A percentile compares a stretch with the other conserved stretches of the same genome.
These are phyloP conservation scores for Fusarium camptoceras DNA, from an alignment of 2,329 filamentous ascomycete species.

Conservation along the genomic window DNA sequence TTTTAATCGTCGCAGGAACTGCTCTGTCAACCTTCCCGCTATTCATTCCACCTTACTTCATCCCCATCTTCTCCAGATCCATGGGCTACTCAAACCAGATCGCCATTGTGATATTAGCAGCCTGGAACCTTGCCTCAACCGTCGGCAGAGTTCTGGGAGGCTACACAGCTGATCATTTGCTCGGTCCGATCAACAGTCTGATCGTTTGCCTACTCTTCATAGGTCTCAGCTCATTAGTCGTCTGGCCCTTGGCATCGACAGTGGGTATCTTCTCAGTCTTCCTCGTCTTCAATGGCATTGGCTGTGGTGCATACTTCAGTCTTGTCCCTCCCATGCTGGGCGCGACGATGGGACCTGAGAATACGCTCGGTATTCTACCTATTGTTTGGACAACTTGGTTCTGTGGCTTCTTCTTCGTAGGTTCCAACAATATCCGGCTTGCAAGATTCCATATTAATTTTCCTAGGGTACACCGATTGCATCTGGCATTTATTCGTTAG, in stretches of 20 bases:
- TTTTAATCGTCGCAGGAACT: slow-evolving; percentile 41
- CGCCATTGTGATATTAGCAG: slow-evolving; percentile 41
- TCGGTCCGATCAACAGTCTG: slow-evolving; percentile 48
- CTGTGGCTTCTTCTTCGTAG: slow-evolving; percentile 48
- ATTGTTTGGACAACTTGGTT: slow-evolving; percentile 49
- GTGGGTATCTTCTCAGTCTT: slow-evolving; percentile 43
- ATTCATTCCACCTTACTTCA: slow-evolving; percentile 45
- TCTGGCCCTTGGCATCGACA: slow-evolving; percentile 46
- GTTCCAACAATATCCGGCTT: accelerated
- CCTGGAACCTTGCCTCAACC: slow-evolving; percentile 49
- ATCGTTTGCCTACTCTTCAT: slow-evolving; percentile 44
- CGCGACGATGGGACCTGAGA: slow-evolving; percentile 42
- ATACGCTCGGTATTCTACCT: slow-evolving; percentile 42
- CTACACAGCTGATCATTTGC: slow-evolving; percentile 41
- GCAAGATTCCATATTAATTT: neutral
- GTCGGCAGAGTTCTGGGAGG: slow-evolving; percentile 44
- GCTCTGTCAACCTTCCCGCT: slow-evolving; percentile 46
- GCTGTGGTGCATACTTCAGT: slow-evolving; percentile 49
- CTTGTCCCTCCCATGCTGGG: slow-evolving; percentile 46
- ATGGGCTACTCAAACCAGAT: slow-evolving; percentile 45
- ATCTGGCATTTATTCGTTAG: slow-evolving; percentile 39
- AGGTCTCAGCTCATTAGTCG: slow-evolving; percentile 43
- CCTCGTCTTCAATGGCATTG: slow-evolving; percentile 45
- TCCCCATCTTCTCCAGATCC: slow-evolving; percentile 42
- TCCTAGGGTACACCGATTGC: slow-evolving; percentile 40